These are phyloP conservation scores for Blastobotrys parvus DNA, from an alignment of 805 yeast genomes.

Conservation along the genomic window DNA sequence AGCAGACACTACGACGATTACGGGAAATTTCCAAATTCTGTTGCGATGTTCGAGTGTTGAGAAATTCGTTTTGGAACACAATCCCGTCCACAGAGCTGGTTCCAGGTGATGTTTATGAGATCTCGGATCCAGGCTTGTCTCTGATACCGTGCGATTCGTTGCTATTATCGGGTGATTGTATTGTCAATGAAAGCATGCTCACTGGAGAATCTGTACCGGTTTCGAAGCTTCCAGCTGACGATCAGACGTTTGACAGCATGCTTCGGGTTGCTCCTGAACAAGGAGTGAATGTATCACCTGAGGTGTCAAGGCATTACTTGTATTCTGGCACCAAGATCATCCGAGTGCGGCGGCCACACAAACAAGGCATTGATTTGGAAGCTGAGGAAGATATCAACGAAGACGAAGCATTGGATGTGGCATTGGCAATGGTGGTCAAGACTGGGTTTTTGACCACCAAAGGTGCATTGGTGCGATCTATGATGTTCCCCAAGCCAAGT, in stretches of 20 bases:
- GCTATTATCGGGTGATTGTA: constrained; percentile 83
- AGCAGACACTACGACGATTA: constrained; percentile 59
- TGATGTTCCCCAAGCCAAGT: constrained; percentile 92
- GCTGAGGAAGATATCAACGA: constrained; percentile 30
- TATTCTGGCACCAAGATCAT: constrained; percentile 87
- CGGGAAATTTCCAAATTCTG: constrained; percentile 62
- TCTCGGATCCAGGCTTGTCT: constrained; percentile 71
- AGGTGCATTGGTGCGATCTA: constrained; percentile 87
- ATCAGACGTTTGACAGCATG: constrained; percentile 43
- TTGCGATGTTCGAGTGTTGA: constrained; percentile 82
- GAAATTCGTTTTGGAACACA: constrained; percentile 90
- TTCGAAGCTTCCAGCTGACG: constrained; percentile 60
- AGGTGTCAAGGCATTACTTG: constrained; percentile 65
- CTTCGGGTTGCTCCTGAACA: constrained; percentile 29
- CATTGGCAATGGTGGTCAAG: constrained; percentile 76
- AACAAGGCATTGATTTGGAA: constrained; percentile 25
- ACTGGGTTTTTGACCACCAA: constrained; percentile 95
- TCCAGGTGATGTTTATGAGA: constrained; percentile 93
- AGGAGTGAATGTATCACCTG: constrained; percentile 48
- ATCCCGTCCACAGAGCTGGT: constrained; percentile 69
- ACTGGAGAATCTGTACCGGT: constrained; percentile 99
- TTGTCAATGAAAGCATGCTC: constrained; percentile 94
- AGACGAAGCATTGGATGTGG: constrained; percentile 41
- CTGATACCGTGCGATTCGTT: constrained; percentile 85
- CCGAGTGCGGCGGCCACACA: constrained; percentile 61